phyloP scores from a whole-genome alignment of 148 eudicot genomes.

The Polygonum aviculare region DNA sequence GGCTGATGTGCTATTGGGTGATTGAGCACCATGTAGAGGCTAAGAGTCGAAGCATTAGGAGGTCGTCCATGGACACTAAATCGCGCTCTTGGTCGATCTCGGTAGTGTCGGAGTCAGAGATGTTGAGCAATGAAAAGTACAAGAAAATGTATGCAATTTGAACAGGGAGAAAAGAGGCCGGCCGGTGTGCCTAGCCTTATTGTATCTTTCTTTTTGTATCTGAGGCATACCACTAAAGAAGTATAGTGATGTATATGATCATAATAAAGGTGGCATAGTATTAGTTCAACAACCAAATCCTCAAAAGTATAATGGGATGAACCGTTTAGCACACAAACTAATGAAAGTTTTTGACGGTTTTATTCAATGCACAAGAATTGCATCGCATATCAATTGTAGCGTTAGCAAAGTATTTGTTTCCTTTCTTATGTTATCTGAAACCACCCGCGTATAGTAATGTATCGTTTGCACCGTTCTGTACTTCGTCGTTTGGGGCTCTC shows the following conservation, averaged over 20 bases:
- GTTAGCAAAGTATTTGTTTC: too few species aligned
- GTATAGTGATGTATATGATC: slow-evolving; percentile 3
- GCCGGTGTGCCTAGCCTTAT: background rate
- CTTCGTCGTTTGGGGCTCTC: background rate
- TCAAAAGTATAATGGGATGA: too few species aligned
- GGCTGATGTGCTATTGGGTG: slow-evolving; percentile 44
- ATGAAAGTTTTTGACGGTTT: background rate
- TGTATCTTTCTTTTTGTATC: background rate
- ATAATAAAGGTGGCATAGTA: background rate
- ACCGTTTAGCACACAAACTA: background rate
- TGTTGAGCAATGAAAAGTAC: slow-evolving; percentile 20
- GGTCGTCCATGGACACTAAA: slow-evolving; percentile 31
- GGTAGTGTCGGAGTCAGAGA: slow-evolving; percentile 28
- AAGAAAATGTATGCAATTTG: slow-evolving; percentile 42
- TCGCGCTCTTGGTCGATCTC: slow-evolving; percentile 26
- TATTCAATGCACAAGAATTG: too few species aligned
- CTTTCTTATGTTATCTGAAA: too few species aligned
- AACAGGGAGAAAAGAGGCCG: background rate
- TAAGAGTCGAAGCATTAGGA: slow-evolving; percentile 24
- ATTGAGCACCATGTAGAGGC: slow-evolving; percentile 37
- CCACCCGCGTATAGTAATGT: too few species aligned
- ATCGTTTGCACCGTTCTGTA: too few species aligned
- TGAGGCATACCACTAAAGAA: background rate
- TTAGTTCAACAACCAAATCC: background rate
- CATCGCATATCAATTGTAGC: too few species aligned